These are phyloP conservation scores for Pythium folliculosum DNA, from an alignment of 352 stramenopile species.

Conservation along the genomic window DNA sequence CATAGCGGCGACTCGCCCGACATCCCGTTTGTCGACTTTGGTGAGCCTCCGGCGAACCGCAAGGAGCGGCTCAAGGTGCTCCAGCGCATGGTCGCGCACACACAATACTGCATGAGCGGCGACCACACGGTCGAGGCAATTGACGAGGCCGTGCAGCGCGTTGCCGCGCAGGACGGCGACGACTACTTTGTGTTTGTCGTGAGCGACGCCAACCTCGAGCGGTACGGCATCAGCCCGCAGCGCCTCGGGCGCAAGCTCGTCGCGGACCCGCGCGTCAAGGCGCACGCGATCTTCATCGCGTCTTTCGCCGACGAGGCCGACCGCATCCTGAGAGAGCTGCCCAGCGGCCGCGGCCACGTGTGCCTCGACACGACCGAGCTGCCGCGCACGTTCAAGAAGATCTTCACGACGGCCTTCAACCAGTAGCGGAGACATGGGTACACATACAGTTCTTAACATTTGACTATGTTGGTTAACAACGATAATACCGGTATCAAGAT, in stretches of 20 bases:
- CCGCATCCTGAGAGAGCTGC: slow-evolving; percentile 61
- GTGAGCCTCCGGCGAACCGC: slow-evolving; percentile 74
- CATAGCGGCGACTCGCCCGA: slow-evolving; percentile 89
- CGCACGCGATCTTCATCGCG: slow-evolving; percentile 85
- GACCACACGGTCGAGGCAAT: slow-evolving; percentile 95
- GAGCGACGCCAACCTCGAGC: slow-evolving; percentile 94
- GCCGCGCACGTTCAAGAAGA: slow-evolving; percentile 83
- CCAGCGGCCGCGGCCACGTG: slow-evolving; percentile 70
- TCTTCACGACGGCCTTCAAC: slow-evolving; percentile 69
- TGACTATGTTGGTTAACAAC: neutral
- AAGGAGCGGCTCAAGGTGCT: slow-evolving; percentile 91
- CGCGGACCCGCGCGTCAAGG: slow-evolving; percentile 55
- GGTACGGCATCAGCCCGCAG: slow-evolving; percentile 85
- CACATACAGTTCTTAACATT: slow-evolving; percentile 10
- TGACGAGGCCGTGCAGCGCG: slow-evolving; percentile 68
- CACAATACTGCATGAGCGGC: slow-evolving; percentile 92
- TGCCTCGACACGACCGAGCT: slow-evolving; percentile 80
- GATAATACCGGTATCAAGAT: slow-evolving; percentile 3
- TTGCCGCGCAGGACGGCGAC: slow-evolving; percentile 62
- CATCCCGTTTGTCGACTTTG: slow-evolving; percentile 92
- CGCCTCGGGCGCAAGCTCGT: slow-evolving; percentile 57
- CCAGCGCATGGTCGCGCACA: slow-evolving; percentile 93
- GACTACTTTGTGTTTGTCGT: slow-evolving; percentile 93
- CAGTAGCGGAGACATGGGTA: slow-evolving; percentile 25
- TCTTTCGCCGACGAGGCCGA: slow-evolving; percentile 84